These are phyloP conservation scores for Ruellia speciosa DNA, from an alignment of 305 asterid genomes.

Conservation along the genomic window DNA sequence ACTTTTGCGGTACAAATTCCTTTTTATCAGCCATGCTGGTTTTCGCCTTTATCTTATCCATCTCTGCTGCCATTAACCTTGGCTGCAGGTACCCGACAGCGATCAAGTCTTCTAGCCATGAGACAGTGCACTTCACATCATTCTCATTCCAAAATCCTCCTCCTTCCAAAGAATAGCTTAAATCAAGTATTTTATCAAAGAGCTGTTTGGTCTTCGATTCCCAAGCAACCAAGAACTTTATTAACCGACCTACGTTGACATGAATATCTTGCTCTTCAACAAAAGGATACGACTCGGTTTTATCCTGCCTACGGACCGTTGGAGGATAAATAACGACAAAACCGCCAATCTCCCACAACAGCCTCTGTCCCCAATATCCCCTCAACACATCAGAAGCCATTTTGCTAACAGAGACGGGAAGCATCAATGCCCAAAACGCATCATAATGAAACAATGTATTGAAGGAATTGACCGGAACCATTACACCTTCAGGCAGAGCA, in stretches of 20 bases:
- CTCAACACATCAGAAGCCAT: constrained; percentile 80
- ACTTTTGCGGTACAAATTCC: constrained; percentile 57
- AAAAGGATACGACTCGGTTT: constrained; percentile 48
- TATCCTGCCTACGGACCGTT: constrained; percentile 51
- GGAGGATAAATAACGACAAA: constrained; percentile 66
- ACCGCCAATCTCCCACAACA: constrained; percentile 73
- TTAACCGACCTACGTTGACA: constrained; percentile 61
- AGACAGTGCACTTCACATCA: constrained; percentile 56
- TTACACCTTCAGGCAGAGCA: constrained; percentile 57
- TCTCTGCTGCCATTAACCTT: constrained; percentile 40
- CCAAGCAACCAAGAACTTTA: constrained; percentile 55
- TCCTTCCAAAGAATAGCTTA: constrained; percentile 60
- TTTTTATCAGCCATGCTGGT: constrained; percentile 44
- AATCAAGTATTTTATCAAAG: constrained; percentile 48
- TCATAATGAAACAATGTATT: constrained; percentile 60
- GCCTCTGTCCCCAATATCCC: constrained; percentile 70
- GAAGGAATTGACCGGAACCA: constrained; percentile 68
- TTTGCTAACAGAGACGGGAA: constrained; percentile 60
- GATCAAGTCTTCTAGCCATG: constrained; percentile 71
- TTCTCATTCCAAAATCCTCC: constrained; percentile 73
- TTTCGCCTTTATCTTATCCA: constrained; percentile 28
- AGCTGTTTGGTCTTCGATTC: constrained; percentile 40
- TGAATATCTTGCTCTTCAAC: constrained; percentile 73
- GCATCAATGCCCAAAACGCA: constrained; percentile 79
- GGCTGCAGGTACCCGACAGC: constrained; percentile 63